Base-by-base conservation (phyloP, 345 rosid genomes). In the Rhodomyrtus tomentosa region DNA sequence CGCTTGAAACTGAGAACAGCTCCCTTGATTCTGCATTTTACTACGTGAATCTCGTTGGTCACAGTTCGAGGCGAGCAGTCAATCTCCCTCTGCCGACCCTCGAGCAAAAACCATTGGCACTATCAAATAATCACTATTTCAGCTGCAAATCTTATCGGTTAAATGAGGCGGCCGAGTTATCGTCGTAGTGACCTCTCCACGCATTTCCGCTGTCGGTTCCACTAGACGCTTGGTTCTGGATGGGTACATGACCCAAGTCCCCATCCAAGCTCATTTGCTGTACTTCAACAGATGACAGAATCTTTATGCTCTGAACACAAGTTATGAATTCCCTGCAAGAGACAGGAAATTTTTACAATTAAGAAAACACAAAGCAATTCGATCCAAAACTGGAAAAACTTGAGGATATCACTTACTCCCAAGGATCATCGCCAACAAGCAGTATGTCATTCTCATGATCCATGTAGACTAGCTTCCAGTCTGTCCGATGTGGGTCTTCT, bases 241-340 rank as follows among this genome's bases (percentile, higher is more conserved):
- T 90, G 13, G 96, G 92, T 25, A 93, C 88, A 74, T 91, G 89
- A 54, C 96, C 97, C 52, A 96, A 95, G 86, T 93, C 93, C 52
- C 98, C 99, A 79, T 96, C 98, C 90, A 95, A 89, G 88, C 99
- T 95, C 97, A 96, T 94, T 83, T 95, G 98, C 87, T 95, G 98
- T 22, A 95, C 99, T 89, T 96, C 98, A 45, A 89, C 94, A n/a
- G 98, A 90, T 82, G 99, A 96, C 89, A 96, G 90, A 84, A 95
- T 94, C 88, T 94, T 96, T 88, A 96, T 90, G 95, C 95, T 91
- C 87, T 94, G 99, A 81, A 94, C 98, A 87, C 98, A 93, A 88
- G 90, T 93, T 51, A 96, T 94, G 40, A 98, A 98, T 84, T 96
- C 99, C 86, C 99, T 98, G 93, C 89, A 84, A 86, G 16, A 84